Base-by-base conservation (phyloP, 257 asterid genomes). In the Solanum dulcamara region DNA sequence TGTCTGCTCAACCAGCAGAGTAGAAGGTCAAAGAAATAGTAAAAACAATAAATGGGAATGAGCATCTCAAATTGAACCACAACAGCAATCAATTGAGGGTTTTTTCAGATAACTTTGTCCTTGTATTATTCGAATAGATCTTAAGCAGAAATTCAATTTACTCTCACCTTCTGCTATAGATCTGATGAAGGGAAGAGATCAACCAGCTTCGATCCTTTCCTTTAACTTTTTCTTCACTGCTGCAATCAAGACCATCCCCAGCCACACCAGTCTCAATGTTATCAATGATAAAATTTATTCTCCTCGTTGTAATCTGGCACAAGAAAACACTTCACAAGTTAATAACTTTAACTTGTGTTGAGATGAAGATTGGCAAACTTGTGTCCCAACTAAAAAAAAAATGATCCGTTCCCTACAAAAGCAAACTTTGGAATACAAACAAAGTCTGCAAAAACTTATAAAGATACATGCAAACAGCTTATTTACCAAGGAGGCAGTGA, bases 141-240 rank as follows among this genome's bases (percentile, higher is more conserved):
- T 53, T 37, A 18, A 85, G 83, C 70, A 89, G 83, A 90, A 50
- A 50, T 30, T 84, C 37, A 85, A 83, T 83, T 87, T 46, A 81
- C n/a, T 50, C 81, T 89, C 89, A 97, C 99, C 99, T 95, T 95
- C 99, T 94, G 92, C 99, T 97, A 89, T 92, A 95, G 85, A 97
- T 95, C 91, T 97, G 98, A 90, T 97, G 98, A 91, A 97, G 95
- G 50, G 97, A 97, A 84, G 97, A 94, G 84, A 94, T 90, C 88
- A 91, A 89, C 99, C 99, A 97, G 92, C 98, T 93, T 84, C 91
- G 94, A 90, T 97, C 98, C 92, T 94, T 94, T 87, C 93, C 98
- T 88, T 92, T 93, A 85, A 92, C 93, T 85, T 85, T 92, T 85
- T 81, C 89, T 82, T 67, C 84, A 83, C 88, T 89, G 87, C 90